These are phyloP conservation scores for Phytophthora brassicae DNA, from an alignment of 352 stramenopile genomes.

Conservation along the genomic window DNA sequence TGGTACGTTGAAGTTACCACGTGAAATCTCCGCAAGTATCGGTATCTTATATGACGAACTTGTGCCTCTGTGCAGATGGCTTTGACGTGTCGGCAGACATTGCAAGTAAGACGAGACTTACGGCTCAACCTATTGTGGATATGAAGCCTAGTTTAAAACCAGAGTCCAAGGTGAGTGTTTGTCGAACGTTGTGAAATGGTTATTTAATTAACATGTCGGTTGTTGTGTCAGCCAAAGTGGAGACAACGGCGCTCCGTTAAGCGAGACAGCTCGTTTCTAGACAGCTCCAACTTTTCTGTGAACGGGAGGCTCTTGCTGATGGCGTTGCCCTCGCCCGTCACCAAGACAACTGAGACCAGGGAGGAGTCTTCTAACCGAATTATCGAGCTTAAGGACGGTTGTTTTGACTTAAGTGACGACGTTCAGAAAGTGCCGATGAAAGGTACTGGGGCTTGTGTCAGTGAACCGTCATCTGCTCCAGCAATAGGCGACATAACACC, in stretches of 20 bases:
- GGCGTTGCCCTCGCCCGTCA: slow-evolving; percentile 2
- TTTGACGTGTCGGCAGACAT: slow-evolving; percentile 33
- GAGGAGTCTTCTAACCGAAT: slow-evolving; percentile 26
- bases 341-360: slow-evolving; percentile 11
- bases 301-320: slow-evolving; percentile 27
- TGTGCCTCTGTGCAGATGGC: slow-evolving; percentile 18
- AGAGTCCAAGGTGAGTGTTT: slow-evolving; percentile 18
- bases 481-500: slow-evolving; percentile 8
- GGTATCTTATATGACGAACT: too few species aligned
- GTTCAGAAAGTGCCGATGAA: slow-evolving; percentile 15
- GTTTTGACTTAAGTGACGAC: slow-evolving; percentile 42
- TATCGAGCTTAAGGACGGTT: slow-evolving; percentile 45
- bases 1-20: slow-evolving; percentile 21
- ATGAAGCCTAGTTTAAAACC: slow-evolving; percentile 1
- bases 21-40: background rate
- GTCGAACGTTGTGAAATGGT: background rate
- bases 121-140: background rate
- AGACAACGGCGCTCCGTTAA: slow-evolving; percentile 58
- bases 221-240: slow-evolving; percentile 31
- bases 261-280: slow-evolving; percentile 61
- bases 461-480: slow-evolving; percentile 1
- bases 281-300: slow-evolving; percentile 26
- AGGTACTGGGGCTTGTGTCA: background rate
- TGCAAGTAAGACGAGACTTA: slow-evolving; percentile 1
- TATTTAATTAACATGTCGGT: background rate